These are phyloP conservation scores for Vigna radiata DNA, from an alignment of 306 rosid genomes.

Conservation along the genomic window DNA sequence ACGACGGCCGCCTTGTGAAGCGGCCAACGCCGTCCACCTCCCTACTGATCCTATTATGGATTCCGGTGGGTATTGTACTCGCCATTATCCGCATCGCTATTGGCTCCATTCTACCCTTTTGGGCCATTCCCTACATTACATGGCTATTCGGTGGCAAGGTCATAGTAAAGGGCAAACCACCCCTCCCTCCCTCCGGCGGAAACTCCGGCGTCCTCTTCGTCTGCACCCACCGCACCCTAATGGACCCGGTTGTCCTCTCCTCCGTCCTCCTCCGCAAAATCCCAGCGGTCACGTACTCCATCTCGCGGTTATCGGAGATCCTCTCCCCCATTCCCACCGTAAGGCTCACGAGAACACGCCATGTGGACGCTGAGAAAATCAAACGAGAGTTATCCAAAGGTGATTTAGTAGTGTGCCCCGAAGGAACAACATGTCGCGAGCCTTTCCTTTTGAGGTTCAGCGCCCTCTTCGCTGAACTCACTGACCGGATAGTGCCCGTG, in stretches of 20 bases:
- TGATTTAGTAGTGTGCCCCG: slow-evolving; percentile 88
- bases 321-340: slow-evolving; percentile 90
- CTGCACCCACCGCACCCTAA: slow-evolving; percentile 85
- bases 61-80: slow-evolving; percentile 83
- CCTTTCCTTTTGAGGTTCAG: slow-evolving; percentile 91
- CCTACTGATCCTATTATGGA: slow-evolving; percentile 80
- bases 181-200: slow-evolving; percentile 45
- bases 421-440: slow-evolving; percentile 96
- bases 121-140: slow-evolving; percentile 57
- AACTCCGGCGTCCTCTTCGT: slow-evolving; percentile 88
- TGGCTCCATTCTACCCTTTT: slow-evolving; percentile 66
- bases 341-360: slow-evolving; percentile 66
- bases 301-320: slow-evolving; percentile 80
- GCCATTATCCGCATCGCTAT: slow-evolving; percentile 60
- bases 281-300: slow-evolving; percentile 90
- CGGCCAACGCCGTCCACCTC: slow-evolving; percentile 79
- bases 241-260: slow-evolving; percentile 94
- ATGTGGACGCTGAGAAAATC: slow-evolving; percentile 73
- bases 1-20: slow-evolving; percentile 94
- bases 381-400: slow-evolving; percentile 66
- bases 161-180: slow-evolving; percentile 78
- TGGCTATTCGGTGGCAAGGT: slow-evolving; percentile 65
- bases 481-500: slow-evolving; percentile 93
- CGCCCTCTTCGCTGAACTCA: slow-evolving; percentile 78
- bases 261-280: slow-evolving; percentile 67